Percentiles rank a stretch among this genome's conserved stretches.
Evolutionary conservation across 768 basidiomycete genomes (phyloP).

Genomic region (Lentinus tigrinus): DNA sequence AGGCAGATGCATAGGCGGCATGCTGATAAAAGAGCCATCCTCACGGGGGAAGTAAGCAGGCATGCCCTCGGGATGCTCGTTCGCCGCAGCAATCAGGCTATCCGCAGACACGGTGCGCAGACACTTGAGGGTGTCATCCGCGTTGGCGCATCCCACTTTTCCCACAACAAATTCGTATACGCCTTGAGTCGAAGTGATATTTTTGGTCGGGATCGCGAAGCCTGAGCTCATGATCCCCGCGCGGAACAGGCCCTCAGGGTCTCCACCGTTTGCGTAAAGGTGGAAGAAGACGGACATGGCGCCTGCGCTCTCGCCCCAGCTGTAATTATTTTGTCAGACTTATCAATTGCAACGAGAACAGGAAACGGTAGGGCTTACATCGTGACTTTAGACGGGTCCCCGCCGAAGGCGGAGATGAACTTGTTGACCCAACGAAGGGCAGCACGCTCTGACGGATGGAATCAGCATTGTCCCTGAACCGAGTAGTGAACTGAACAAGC

Average conservation of each 20-base stretch:
- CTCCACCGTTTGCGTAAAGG: constrained; percentile 23
- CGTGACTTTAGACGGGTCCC: constrained; percentile 43
- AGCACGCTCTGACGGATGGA: constrained; percentile 28
- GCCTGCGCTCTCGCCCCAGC: constrained; percentile 37
- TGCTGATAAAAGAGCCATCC: too few relatives aligned
- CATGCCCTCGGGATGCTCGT: constrained; percentile 4
- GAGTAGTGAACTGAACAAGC: constrained; percentile 12
- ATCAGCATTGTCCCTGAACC: too few relatives aligned
- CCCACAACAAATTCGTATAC: constrained; percentile 41
- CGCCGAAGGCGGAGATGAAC: constrained; percentile 40
- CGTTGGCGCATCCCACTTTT: constrained; percentile 34
- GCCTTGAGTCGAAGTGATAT: constrained; percentile 26
- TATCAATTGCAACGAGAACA: too few relatives aligned
- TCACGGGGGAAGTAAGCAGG: too few relatives aligned
- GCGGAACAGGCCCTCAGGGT: constrained; percentile 23
- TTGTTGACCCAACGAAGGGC: constrained; percentile 42
- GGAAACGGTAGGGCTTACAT: constrained; percentile 27
- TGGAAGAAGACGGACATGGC: constrained; percentile 32
- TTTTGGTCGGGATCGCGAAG: constrained; percentile 6
- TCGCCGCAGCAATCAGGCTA: constrained; percentile 31
- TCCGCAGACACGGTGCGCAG: constrained; percentile 37
- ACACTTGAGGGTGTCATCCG: constrained; percentile 40
- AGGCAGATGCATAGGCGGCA: too few relatives aligned
- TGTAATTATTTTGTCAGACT: too few relatives aligned
- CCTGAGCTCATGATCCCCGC: constrained; percentile 37